phyloP scores from a whole-genome alignment of 768 basidiomycete species.

The Collybiopsis confluens region DNA sequence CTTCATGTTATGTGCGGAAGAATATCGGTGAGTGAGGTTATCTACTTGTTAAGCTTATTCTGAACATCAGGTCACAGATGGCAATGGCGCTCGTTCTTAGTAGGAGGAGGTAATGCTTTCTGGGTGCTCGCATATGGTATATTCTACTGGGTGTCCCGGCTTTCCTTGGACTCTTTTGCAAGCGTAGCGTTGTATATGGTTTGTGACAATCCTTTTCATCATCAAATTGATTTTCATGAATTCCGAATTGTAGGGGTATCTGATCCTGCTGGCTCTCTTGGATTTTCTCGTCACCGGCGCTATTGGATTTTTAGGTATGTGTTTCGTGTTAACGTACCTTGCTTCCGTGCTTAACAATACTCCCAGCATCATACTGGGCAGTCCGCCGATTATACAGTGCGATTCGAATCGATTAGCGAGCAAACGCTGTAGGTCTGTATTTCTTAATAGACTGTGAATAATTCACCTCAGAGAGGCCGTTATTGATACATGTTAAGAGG shows the following conservation, averaged over 20 bases:
- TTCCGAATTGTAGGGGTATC: slow-evolving; percentile 52
- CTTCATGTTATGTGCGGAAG: slow-evolving; percentile 90
- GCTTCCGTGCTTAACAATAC: background rate
- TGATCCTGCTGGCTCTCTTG: slow-evolving; percentile 76
- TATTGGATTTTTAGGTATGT: slow-evolving; percentile 69
- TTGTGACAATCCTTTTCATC: background rate
- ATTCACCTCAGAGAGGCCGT: too few relatives aligned
- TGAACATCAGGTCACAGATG: slow-evolving; percentile 45
- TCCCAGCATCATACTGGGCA: slow-evolving; percentile 81
- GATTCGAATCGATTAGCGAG: slow-evolving; percentile 65
- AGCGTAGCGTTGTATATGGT: slow-evolving; percentile 76
- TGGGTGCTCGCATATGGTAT: slow-evolving; percentile 89
- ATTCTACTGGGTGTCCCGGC: slow-evolving; percentile 82
- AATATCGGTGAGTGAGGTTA: slow-evolving; percentile 65
- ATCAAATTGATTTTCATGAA: background rate
- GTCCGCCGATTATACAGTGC: slow-evolving; percentile 77
- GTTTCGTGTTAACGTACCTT: background rate
- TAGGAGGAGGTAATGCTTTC: slow-evolving; percentile 87
- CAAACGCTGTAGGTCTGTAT: background rate
- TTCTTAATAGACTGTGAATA: slow-evolving; percentile 5
- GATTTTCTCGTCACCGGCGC: slow-evolving; percentile 91
- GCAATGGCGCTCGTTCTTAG: slow-evolving; percentile 95
- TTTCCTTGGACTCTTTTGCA: slow-evolving; percentile 80
- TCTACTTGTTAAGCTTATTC: background rate
- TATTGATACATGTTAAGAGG: background rate